phyloP scores from a whole-genome alignment of 2,329 filamentous ascomycete species.

The Lanzia echinophila region DNA sequence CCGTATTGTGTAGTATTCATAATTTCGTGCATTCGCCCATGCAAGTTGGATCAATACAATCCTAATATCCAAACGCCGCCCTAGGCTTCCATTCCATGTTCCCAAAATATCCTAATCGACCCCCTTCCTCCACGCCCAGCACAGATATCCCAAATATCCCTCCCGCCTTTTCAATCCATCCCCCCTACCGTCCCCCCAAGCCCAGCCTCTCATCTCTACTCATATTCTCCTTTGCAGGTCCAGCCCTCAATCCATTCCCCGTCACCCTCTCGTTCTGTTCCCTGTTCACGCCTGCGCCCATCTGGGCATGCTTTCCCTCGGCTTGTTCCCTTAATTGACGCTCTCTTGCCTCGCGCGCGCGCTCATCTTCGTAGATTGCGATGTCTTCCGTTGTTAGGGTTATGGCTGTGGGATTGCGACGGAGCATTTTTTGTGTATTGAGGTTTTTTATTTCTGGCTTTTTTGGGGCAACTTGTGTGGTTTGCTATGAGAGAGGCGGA shows the following conservation, averaged over 20 bases:
- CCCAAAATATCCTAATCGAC: too few relatives aligned
- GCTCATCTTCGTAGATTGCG: conserved; percentile 60
- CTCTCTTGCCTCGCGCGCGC: conserved; percentile 34
- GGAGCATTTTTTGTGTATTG: conserved; percentile 46
- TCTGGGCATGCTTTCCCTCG: background rate
- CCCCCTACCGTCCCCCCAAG: conserved; percentile 20
- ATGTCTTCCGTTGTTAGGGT: conserved; percentile 64
- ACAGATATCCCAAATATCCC: too few relatives aligned
- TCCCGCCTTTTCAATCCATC: background rate
- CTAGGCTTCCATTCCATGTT: too few relatives aligned
- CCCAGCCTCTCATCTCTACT: conserved; percentile 33
- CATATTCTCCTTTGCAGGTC: conserved; percentile 24
- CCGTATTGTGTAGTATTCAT: too few relatives aligned
- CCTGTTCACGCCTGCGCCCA: background rate
- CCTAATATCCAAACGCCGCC: too few relatives aligned
- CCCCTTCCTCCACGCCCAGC: too few relatives aligned
- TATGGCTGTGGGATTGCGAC: conserved; percentile 61
- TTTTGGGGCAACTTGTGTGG: too few relatives aligned
- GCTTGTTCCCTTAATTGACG: conserved; percentile 4
- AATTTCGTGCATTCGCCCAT: too few relatives aligned
- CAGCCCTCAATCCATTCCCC: conserved; percentile 14
- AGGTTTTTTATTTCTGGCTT: background rate
- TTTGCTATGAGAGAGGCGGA: too few relatives aligned
- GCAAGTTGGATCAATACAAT: too few relatives aligned
- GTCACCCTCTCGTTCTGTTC: conserved; percentile 11